Evolutionary conservation across 352 stramenopile genomes (phyloP).

Genomic region (Globisporangium lucens): DNA sequence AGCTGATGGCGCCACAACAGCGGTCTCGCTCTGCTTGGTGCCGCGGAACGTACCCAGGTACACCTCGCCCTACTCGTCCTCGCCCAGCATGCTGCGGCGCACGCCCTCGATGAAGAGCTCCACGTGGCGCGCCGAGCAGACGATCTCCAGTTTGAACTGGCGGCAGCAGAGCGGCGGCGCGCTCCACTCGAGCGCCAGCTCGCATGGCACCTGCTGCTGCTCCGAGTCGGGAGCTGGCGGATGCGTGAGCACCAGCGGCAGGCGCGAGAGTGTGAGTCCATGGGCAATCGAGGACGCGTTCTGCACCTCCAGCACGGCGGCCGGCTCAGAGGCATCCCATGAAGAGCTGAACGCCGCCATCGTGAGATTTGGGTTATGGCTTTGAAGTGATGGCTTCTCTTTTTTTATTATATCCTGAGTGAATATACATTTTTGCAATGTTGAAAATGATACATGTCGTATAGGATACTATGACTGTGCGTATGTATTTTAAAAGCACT

Average conservation of each 20-base stretch:
- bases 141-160: conserved; percentile 45
- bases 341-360: conserved; percentile 8
- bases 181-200: conserved; percentile 42
- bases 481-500: conserved; percentile 59
- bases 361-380: neutral
- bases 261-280: conserved; percentile 10
- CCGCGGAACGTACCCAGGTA: conserved; percentile 76
- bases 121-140: conserved; percentile 65
- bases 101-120: conserved; percentile 59
- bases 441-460: neutral
- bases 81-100: conserved; percentile 49
- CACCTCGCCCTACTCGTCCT: conserved; percentile 57
- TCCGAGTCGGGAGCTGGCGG: conserved; percentile 7
- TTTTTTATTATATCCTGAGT: neutral
- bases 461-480: no score
- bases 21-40: neutral
- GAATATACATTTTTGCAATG: neutral
- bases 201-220: conserved; percentile 23
- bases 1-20: neutral
- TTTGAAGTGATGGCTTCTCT: neutral
- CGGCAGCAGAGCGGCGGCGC: conserved; percentile 35
- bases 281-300: neutral
- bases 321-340: neutral
- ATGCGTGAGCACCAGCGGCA: conserved; percentile 24
- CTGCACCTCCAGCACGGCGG: conserved; percentile 3